Conservation (phyloP, 2,329 filamentous ascomycete species). For the Aspergillus melleus region DNA sequence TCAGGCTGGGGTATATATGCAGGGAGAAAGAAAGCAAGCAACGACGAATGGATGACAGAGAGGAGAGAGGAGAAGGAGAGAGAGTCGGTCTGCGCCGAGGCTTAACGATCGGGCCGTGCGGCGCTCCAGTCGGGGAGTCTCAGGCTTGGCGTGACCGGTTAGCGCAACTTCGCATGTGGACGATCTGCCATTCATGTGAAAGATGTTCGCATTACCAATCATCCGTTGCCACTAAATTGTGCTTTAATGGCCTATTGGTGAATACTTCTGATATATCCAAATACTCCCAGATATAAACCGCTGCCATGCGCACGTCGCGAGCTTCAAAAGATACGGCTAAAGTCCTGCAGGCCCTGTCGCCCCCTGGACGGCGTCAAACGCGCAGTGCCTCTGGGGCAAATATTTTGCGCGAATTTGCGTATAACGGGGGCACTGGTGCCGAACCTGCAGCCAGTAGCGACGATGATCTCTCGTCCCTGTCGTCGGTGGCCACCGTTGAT, state of each 20-base stretch:
- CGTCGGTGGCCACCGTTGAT: slow-evolving; percentile 45
- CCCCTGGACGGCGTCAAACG: slow-evolving; percentile 44
- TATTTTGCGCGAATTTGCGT: slow-evolving; percentile 29
- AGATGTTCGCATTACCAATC: background rate
- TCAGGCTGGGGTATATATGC: background rate
- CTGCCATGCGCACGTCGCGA: slow-evolving; percentile 57
- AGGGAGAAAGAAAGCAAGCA: background rate
- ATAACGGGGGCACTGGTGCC: slow-evolving; percentile 18
- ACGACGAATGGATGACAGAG: background rate
- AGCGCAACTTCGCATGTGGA: background rate
- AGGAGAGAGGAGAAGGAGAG: background rate
- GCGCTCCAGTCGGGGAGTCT: background rate
- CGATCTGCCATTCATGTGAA: slow-evolving; percentile 22
- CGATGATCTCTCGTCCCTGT: slow-evolving; percentile 36
- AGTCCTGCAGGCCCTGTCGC: slow-evolving; percentile 52
- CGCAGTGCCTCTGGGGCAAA: slow-evolving; percentile 40
- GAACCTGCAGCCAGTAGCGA: slow-evolving; percentile 29
- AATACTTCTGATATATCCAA: too few species aligned
- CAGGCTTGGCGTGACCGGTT: background rate
- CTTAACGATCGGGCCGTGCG: slow-evolving; percentile 11
- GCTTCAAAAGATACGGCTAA: slow-evolving; percentile 60
- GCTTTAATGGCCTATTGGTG: too few species aligned
- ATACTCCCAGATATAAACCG: too few species aligned
- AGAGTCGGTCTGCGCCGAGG: slow-evolving; percentile 9
- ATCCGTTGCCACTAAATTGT: background rate